Evolutionary conservation across 176 grass and related monocot species (phyloP), one percentile per base, ranked within the genome.

Genomic region (Cymbopogon citratus): DNA sequence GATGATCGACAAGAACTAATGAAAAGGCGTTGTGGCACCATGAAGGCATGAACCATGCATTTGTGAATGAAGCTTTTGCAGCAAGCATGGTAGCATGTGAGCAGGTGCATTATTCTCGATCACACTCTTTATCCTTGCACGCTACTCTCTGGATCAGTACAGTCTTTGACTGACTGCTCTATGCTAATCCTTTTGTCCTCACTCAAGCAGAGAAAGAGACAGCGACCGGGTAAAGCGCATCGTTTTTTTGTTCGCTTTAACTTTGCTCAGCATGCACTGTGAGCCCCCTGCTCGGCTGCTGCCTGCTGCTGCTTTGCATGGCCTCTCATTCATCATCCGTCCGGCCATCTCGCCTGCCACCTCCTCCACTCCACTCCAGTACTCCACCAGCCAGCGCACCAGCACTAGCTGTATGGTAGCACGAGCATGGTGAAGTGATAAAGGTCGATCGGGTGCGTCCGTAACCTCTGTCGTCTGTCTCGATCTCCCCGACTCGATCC

Each of bases 171-270:
- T 66, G 60, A 33, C n/a, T n/a, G 31, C 44, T 36, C 16, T 12
- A 12, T 60, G 74, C 24, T 59, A 31, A 48, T 14, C 35, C 74
- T 39, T 78, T 71, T 78, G 87, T 84, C 81, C 76, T 74, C 64
- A 71, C 77, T 76, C 83, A 27, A 66, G 26, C 43, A 21, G 0
- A 21, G 63, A 41, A 29, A 74, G 73, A 29, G 44, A 74, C 38
- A 61, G 80, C 78, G 64, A 18, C 66, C 80, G 80, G 48, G 80
- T 74, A 83, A 84, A 81, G 77, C 82, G 52, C 79, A 44, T 85
- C 56, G 63, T 57, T 72, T 80, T 85, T 89, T 81, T 81, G 71
- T 89, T 81, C 54, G 77, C 83, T 81, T 75, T 75, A 73, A 81
- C 82, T 61, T 56, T 79, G 31, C 40, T 12, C 34, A 28, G n/a